phyloP scores from a whole-genome alignment of 2,329 filamentous ascomycete species.

The Aspergillus arachidicola region DNA sequence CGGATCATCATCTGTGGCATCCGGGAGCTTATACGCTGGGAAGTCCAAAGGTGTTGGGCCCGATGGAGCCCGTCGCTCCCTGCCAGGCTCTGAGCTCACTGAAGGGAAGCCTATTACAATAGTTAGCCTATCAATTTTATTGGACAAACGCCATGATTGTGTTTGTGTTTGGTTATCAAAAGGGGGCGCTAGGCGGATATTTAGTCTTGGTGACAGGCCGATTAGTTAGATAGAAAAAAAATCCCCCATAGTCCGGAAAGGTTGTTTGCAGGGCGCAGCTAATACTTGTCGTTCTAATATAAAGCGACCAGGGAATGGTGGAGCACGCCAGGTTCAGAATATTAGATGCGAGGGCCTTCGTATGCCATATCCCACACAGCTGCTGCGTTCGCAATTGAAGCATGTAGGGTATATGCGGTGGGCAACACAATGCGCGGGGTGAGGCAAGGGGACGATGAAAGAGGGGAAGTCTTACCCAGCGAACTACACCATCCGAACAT shows the following conservation, averaged over 20 bases:
- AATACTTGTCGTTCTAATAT: not conserved
- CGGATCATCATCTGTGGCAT: constrained; percentile 34
- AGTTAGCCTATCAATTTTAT: constrained; percentile 15
- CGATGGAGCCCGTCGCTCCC: constrained; percentile 52
- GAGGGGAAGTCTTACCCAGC: constrained; percentile 30
- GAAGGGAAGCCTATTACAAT: constrained; percentile 32
- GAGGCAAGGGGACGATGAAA: not conserved
- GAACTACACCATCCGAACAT: constrained; percentile 40
- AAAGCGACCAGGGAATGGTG: not conserved
- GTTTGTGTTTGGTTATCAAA: not conserved
- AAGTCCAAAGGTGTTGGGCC: constrained; percentile 56
- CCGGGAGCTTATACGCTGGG: constrained; percentile 48
- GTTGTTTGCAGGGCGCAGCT: too few relatives aligned
- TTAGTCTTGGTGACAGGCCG: not conserved
- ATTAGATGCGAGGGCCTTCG: not conserved
- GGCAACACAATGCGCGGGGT: not conserved
- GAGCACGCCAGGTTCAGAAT: not conserved
- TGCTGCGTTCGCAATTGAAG: not conserved
- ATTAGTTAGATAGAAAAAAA: not conserved
- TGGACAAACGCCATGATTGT: not conserved
- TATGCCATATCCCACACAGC: not conserved
- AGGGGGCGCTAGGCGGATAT: not conserved
- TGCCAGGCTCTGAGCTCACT: constrained; percentile 37
- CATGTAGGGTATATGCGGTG: not conserved
- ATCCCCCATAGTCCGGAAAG: not conserved